Evolutionary conservation across 192 early-diverging fungal species (phyloP), one percentile per base, ranked within the genome.

Genomic region (Rhizophagus clarus): DNA sequence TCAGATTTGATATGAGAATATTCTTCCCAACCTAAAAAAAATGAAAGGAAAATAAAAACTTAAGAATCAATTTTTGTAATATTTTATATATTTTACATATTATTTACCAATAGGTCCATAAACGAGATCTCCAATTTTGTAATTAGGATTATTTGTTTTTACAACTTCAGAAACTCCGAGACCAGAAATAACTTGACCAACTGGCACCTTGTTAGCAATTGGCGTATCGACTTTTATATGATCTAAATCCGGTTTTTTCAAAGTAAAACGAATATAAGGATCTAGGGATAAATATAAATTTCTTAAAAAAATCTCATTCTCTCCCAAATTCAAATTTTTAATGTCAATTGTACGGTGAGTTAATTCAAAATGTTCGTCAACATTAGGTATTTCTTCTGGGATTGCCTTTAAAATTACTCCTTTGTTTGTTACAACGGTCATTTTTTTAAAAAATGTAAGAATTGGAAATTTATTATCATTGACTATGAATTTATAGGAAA

Each of bases 231-330:
- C 15, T 14, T 3, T 1, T 15, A 15, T 2, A 49, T 49, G 2
- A 8, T 47, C 45, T 47, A 3, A 94, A 74, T 28, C 81, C 47
- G 17, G 88, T 87, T 12, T 4, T 62, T 2, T 62, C 15, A 81
- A 82, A 1, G 81, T 77, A 4, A 76, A 32, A 61, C 62, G 70
- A 64, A 32, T 80, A 84, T 81, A 95, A 5, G 93, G 94, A 83
- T 95, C 94, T 12, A 95, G 83, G 3, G 92, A 93, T 24, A 95
- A 84, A 72, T 88, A 91, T 14, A 90, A 83, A 47, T 87, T 88
- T 49, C 92, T 91, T 3, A 94, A 74, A 12, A 95, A 61, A 47
- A 88, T 76, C 37, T 90, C 84, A 28, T 85, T 86, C n/a, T 89
- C 85, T 56, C 83, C 81, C 45, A 92, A 76, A 0, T 83, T 79